A percentile compares a stretch with the other conserved stretches of the same genome.
These are phyloP conservation scores for Candida lessepsii DNA, from an alignment of 805 yeast species.

Conservation along the genomic window DNA sequence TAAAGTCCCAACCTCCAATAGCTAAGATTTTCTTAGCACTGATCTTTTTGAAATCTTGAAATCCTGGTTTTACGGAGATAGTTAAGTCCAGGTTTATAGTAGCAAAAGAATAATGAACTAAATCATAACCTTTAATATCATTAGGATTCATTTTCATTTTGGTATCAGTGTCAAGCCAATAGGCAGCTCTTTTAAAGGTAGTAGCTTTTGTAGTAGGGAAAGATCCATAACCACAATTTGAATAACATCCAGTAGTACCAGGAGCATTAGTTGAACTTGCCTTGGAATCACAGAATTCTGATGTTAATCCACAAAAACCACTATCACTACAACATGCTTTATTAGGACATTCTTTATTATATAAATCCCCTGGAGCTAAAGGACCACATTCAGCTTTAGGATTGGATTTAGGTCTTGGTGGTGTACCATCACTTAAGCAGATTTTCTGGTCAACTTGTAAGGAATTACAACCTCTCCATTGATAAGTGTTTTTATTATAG, in stretches of 20 bases:
- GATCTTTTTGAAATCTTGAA: slow-evolving; percentile 14
- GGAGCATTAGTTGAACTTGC: slow-evolving; percentile 11
- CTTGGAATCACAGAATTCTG: slow-evolving; percentile 14
- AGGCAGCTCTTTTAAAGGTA: slow-evolving; percentile 16
- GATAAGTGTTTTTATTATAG: slow-evolving; percentile 16
- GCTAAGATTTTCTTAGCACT: slow-evolving; percentile 16
- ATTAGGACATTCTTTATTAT: slow-evolving; percentile 17
- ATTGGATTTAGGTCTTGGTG: slow-evolving; percentile 17
- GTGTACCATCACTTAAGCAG: slow-evolving; percentile 18
- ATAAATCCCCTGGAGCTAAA: slow-evolving; percentile 17
- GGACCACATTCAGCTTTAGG: slow-evolving; percentile 21
- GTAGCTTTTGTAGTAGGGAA: slow-evolving; percentile 15
- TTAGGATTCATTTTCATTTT: slow-evolving; percentile 14
- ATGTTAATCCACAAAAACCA: slow-evolving; percentile 18
- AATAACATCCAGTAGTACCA: slow-evolving; percentile 13
- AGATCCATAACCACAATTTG: slow-evolving; percentile 20
- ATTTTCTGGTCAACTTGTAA: slow-evolving; percentile 11
- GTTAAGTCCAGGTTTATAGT: slow-evolving; percentile 13
- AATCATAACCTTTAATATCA: slow-evolving; percentile 9
- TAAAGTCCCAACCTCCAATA: slow-evolving; percentile 21
- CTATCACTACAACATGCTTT: slow-evolving; percentile 19
- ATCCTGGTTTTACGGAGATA: slow-evolving; percentile 8
- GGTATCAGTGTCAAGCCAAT: slow-evolving; percentile 18
- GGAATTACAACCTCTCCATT: slow-evolving; percentile 18
- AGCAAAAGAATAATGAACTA: slow-evolving; percentile 20